phyloP scores from a whole-genome alignment of 1,139 yeast species.

The Lodderomyces theae region DNA sequence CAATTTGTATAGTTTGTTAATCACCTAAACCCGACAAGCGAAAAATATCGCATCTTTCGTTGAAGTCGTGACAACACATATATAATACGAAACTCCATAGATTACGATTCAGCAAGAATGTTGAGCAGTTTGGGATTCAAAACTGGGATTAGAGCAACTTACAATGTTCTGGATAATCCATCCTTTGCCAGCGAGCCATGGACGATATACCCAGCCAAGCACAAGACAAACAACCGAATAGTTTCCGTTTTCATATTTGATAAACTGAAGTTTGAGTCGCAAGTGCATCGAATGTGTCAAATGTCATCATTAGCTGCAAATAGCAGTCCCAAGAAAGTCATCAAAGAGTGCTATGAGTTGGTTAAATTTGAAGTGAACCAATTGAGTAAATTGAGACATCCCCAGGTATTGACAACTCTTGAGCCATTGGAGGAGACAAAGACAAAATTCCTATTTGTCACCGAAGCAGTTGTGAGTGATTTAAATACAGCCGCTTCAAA shows the following conservation, averaged over 20 bases:
- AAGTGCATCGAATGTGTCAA: slow-evolving; percentile 52
- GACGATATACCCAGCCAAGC: slow-evolving; percentile 81
- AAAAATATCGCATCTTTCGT: neutral
- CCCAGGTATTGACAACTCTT: slow-evolving; percentile 74
- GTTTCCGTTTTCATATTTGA: slow-evolving; percentile 89
- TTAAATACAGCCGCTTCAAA: slow-evolving; percentile 46
- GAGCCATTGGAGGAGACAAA: slow-evolving; percentile 90
- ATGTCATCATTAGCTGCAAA: slow-evolving; percentile 29
- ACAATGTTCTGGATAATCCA: slow-evolving; percentile 71
- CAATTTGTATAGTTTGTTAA: neutral
- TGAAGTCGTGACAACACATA: neutral
- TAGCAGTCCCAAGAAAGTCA: slow-evolving; percentile 37
- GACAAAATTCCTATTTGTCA: slow-evolving; percentile 75
- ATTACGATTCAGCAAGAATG: slow-evolving; percentile 9
- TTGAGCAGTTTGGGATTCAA: slow-evolving; percentile 38
- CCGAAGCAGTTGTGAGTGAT: slow-evolving; percentile 69
- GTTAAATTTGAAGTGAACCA: slow-evolving; percentile 56
- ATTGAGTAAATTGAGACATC: slow-evolving; percentile 81
- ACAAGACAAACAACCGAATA: slow-evolving; percentile 51
- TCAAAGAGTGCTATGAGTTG: slow-evolving; percentile 40
- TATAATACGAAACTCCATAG: neutral
- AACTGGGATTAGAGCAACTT: slow-evolving; percentile 70
- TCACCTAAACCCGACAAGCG: neutral
- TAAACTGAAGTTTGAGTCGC: slow-evolving; percentile 68
- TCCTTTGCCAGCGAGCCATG: slow-evolving; percentile 80